Conservation (phyloP, 305 asterid species). For the Solanum hybrid region DNA sequence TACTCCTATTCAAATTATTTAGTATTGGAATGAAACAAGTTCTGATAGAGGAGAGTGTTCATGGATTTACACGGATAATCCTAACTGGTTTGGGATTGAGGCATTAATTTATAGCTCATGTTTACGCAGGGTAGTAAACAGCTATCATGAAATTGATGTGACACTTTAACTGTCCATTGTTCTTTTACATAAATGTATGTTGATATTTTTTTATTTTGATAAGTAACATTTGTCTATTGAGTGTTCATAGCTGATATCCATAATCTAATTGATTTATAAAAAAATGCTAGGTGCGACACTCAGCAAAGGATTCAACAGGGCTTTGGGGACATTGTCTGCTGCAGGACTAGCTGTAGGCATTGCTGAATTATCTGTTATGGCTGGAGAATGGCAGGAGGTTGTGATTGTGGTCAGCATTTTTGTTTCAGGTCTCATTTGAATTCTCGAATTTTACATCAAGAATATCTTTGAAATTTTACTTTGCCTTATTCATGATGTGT, state of each 20-base stretch:
- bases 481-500: not conserved
- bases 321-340: conserved; percentile 40
- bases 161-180: not conserved
- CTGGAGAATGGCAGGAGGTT: conserved; percentile 53
- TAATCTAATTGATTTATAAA: not conserved
- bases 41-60: not conserved
- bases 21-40: not conserved
- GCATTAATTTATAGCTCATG: not conserved
- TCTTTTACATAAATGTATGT: not conserved
- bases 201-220: not conserved
- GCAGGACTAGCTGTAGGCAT: conserved; percentile 35
- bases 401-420: conserved; percentile 61
- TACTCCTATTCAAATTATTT: not conserved
- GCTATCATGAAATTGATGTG: not conserved
- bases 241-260: not conserved
- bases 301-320: conserved; percentile 41
- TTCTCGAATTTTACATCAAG: not conserved
- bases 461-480: not conserved
- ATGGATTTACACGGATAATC: not conserved
- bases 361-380: conserved; percentile 30
- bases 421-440: conserved; percentile 42
- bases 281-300: conserved; percentile 33
- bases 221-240: not conserved
- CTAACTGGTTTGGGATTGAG: not conserved
- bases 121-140: not conserved